These are phyloP conservation scores for Trametes cingulata DNA, from an alignment of 768 basidiomycete species.

Conservation along the genomic window DNA sequence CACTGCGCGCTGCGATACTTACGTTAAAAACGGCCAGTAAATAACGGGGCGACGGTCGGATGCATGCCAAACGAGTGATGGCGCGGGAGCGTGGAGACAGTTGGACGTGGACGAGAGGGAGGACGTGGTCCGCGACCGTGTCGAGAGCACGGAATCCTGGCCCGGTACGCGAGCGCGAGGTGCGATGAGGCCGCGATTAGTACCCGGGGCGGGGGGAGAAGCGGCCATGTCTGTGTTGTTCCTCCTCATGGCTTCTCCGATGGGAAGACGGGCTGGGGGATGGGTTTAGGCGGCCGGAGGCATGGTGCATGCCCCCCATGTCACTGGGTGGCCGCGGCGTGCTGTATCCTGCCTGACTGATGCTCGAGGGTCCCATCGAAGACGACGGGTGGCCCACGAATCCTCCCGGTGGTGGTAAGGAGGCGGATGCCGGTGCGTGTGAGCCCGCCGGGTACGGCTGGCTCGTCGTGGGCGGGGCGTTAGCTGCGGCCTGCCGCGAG, in stretches of 20 bases:
- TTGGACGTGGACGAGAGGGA: constrained; percentile 1
- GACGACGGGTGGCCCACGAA: constrained; percentile 12
- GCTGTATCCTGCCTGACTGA: constrained; percentile 24
- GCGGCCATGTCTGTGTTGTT: constrained; percentile 21
- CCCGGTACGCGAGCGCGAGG: constrained; percentile 15
- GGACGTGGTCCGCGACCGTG: constrained; percentile 6
- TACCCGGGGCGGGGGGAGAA: constrained; percentile 18
- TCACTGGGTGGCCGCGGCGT: constrained; percentile 15
- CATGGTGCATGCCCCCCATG: constrained; percentile 19
- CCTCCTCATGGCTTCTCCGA: constrained; percentile 28
- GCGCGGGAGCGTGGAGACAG: not conserved
- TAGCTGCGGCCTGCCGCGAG: constrained; percentile 59
- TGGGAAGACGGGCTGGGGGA: constrained; percentile 28
- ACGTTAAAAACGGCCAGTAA: constrained; percentile 14
- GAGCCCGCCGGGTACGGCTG: constrained; percentile 27
- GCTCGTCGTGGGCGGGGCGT: constrained; percentile 34
- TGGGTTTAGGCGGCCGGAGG: constrained; percentile 23
- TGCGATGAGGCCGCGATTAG: constrained; percentile 22
- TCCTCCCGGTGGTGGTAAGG: constrained; percentile 11
- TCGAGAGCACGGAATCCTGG: constrained; percentile 2
- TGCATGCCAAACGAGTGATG: constrained; percentile 13
- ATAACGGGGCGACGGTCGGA: constrained; percentile 19
- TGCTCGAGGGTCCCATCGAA: constrained; percentile 14
- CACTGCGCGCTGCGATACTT: constrained; percentile 14
- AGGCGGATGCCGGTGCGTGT: constrained; percentile 19